Evolutionary conservation across 75 land plant species (phyloP).

Genomic region (Cunninghamia lanceolata): DNA sequence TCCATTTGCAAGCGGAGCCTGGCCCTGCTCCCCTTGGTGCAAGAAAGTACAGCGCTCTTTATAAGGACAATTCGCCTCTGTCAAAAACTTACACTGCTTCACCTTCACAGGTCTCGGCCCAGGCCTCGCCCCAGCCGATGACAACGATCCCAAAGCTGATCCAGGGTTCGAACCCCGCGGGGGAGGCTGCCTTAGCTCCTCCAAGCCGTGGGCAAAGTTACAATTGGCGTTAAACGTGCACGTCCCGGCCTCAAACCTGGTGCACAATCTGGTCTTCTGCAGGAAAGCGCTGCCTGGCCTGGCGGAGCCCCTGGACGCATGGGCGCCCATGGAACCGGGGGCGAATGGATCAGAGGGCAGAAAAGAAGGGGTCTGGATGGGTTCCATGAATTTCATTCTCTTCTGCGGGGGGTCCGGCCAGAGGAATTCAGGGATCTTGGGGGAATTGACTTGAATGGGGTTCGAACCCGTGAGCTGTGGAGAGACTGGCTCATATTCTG

Average conservation of each 20-base stretch:
- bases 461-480: background rate
- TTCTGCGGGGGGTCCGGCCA: background rate
- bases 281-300: background rate
- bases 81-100: slow-evolving; percentile 41
- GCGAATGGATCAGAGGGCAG: background rate
- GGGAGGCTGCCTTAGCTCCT: slow-evolving; percentile 49
- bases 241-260: slow-evolving; percentile 35
- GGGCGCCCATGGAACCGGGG: background rate
- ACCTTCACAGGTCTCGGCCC: slow-evolving; percentile 31
- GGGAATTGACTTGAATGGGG: background rate
- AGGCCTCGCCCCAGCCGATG: background rate
- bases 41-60: slow-evolving; percentile 43
- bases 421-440: background rate
- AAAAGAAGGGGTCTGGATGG: background rate
- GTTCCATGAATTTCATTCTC: background rate
- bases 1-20: background rate
- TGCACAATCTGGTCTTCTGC: slow-evolving; percentile 50
- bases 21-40: slow-evolving; percentile 27
- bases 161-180: slow-evolving; percentile 24
- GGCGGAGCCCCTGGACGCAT: background rate
- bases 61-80: slow-evolving; percentile 38
- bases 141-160: slow-evolving; percentile 13
- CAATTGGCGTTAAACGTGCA: slow-evolving; percentile 49
- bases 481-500: background rate
- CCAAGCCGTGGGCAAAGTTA: slow-evolving; percentile 59